Conservation (phyloP, 129 eudicot species). For the Helichrysum umbraculigerum region DNA sequence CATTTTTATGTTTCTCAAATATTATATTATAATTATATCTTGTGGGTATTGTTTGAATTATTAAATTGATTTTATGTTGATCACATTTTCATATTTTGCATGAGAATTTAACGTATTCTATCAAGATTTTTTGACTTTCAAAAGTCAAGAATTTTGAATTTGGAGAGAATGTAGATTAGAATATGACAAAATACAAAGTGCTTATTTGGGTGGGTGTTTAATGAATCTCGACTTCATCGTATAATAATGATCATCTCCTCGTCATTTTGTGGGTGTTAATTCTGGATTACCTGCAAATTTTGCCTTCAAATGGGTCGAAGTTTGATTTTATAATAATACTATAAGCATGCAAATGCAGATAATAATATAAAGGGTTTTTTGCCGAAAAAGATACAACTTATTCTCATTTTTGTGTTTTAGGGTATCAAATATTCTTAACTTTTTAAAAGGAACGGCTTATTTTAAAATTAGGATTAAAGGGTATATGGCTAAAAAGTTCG, state of each 20-base stretch:
- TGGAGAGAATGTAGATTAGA: too few species aligned
- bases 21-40: neutral
- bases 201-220: neutral
- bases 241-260: neutral
- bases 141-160: neutral
- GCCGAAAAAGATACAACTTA: too few species aligned
- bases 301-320: neutral
- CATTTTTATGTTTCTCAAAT: neutral
- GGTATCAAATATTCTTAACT: too few species aligned
- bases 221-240: neutral
- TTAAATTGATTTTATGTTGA: neutral
- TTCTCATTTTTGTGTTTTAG: too few species aligned
- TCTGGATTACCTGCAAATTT: neutral
- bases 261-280: neutral
- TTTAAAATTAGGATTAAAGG: too few species aligned
- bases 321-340: neutral
- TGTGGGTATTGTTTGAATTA: constrained; percentile 3
- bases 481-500: too few species aligned
- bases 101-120: neutral
- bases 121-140: constrained; percentile 14
- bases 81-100: neutral
- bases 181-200: too few species aligned
- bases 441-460: too few species aligned
- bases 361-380: too few species aligned
- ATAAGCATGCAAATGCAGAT: neutral